phyloP scores from a whole-genome alignment of 2,329 filamentous ascomycete species.

The Hypoxylon sp. region DNA sequence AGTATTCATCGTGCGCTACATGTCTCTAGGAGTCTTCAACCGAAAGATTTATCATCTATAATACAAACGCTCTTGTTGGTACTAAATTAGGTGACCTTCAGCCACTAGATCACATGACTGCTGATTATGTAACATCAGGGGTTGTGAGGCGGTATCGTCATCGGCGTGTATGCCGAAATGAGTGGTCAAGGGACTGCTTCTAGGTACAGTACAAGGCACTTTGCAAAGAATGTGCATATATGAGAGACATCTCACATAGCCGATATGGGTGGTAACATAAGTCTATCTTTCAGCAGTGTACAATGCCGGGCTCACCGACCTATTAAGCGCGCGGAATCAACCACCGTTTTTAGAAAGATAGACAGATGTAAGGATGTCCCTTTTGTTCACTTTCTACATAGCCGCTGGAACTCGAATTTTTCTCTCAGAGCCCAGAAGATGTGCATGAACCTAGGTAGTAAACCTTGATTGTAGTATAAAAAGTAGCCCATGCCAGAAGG shows the following conservation, averaged over 20 bases:
- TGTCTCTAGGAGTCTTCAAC: no score
- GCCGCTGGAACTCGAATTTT: background rate
- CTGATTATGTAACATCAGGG: conserved; percentile 10
- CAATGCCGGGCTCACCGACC: conserved; percentile 28
- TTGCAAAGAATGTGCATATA: no score
- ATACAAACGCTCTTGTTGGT: no score
- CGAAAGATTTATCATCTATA: no score
- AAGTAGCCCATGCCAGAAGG: conserved; percentile 11
- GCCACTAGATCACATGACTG: no score
- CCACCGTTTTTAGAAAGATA: conserved; percentile 10
- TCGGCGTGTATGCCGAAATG: no score
- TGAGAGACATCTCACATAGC: no score
- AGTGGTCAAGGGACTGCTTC: no score
- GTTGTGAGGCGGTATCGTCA: conserved; percentile 29
- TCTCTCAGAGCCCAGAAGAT: background rate
- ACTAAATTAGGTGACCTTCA: no score
- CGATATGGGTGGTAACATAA: no score
- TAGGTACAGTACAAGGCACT: no score
- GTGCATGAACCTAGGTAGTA: background rate
- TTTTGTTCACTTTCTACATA: background rate
- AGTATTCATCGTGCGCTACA: no score
- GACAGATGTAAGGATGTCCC: conserved; percentile 27
- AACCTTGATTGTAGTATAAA: conserved; percentile 9
- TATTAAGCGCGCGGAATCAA: background rate
- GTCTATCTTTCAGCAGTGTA: conserved; percentile 3